A percentile compares a stretch with the other conserved stretches of the same genome.
Evolutionary conservation across 1,284 basidiomycete genomes (phyloP).

Genomic region (Caloboletus firmus): DNA sequence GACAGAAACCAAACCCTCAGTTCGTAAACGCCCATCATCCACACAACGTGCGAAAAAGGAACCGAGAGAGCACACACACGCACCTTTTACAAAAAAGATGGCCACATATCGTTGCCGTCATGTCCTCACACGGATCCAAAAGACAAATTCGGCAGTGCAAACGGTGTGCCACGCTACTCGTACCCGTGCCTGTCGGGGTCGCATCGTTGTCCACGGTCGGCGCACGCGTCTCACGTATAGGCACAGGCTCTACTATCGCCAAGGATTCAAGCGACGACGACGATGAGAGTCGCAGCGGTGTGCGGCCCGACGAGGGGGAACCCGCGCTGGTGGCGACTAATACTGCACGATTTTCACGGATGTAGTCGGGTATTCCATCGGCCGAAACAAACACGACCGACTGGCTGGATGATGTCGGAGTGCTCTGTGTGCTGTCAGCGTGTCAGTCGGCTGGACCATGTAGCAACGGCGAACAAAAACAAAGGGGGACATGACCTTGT

Average conservation of each 20-base stretch:
- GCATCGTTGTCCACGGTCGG: neutral
- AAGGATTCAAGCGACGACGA: constrained; percentile 20
- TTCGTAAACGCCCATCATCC: neutral
- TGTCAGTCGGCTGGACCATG: neutral
- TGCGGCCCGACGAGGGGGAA: constrained; percentile 25
- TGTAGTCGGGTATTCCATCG: constrained; percentile 33
- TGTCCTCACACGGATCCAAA: constrained; percentile 44
- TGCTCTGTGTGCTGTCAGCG: constrained; percentile 9
- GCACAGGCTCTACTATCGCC: neutral
- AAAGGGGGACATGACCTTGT: constrained; percentile 14
- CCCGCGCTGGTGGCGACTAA: constrained; percentile 32
- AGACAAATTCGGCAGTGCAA: constrained; percentile 49
- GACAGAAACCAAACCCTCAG: neutral
- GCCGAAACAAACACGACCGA: constrained; percentile 34
- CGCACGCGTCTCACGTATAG: neutral
- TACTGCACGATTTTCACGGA: constrained; percentile 34
- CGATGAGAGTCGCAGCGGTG: constrained; percentile 20
- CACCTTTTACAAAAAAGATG: constrained; percentile 58
- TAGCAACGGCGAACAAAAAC: neutral
- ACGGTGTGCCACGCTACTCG: constrained; percentile 1
- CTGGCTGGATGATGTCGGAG: constrained; percentile 17
- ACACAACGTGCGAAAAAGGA: neutral
- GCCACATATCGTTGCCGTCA: constrained; percentile 56
- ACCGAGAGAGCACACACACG: neutral
- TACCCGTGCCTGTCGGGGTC: neutral